Evolutionary conservation across 164 flowering plant genomes (phyloP).

Genomic region (Akebia trifoliata): DNA sequence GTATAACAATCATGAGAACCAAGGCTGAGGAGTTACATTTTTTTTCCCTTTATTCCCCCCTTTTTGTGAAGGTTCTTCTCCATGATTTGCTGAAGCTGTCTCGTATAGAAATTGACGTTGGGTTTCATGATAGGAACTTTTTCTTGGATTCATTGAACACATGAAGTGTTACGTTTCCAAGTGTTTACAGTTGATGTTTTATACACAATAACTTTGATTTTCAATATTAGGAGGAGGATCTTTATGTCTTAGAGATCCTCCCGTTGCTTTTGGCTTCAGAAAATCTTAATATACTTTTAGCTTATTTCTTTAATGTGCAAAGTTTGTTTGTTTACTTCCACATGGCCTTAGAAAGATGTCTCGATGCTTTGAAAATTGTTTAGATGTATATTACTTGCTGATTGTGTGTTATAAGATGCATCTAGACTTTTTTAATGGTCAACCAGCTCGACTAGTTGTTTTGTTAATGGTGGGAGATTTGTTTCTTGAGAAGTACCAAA

Average conservation of each 20-base stretch:
- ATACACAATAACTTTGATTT: slow-evolving; percentile 5
- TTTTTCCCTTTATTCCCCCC: not conserved
- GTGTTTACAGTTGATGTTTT: slow-evolving; percentile 11
- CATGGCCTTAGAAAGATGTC: too few species aligned
- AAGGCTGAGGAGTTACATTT: slow-evolving; percentile 43
- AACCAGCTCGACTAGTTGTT: too few species aligned
- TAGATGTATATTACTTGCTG: not conserved
- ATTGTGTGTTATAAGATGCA: too few species aligned
- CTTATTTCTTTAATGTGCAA: slow-evolving; percentile 7
- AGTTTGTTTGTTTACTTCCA: not conserved
- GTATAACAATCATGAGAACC: slow-evolving; percentile 94
- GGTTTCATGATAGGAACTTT: slow-evolving; percentile 2
- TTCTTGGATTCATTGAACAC: slow-evolving; percentile 16
- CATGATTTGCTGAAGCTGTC: slow-evolving; percentile 4
- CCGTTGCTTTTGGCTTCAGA: slow-evolving; percentile 2
- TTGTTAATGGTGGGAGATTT: too few species aligned
- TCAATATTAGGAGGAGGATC: slow-evolving; percentile 6
- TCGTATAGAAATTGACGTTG: slow-evolving; percentile 5
- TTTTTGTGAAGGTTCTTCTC: slow-evolving; percentile 12
- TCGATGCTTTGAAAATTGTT: not conserved
- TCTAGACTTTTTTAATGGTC: too few species aligned
- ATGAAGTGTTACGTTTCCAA: slow-evolving; percentile 9
- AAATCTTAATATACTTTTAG: not conserved
- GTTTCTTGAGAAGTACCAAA: too few species aligned
- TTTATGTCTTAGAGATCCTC: slow-evolving; percentile 13